Evolutionary conservation across 73 alveolate species (phyloP).

Genomic region (Symbiodinium natans): DNA sequence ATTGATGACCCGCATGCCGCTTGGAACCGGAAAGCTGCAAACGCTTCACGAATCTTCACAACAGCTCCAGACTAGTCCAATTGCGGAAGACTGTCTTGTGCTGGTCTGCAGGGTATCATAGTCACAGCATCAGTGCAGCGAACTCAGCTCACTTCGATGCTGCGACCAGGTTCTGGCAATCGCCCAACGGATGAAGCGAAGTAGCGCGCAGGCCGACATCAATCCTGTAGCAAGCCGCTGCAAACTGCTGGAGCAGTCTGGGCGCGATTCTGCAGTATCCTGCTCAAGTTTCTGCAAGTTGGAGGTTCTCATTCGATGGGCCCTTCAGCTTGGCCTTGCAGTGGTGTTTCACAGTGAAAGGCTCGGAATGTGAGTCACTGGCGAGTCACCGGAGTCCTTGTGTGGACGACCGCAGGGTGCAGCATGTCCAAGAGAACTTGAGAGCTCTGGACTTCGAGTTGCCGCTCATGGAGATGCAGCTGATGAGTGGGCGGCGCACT

Average conservation of each 20-base stretch:
- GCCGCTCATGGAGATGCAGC: conserved; percentile 23
- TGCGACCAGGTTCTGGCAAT: conserved; percentile 23
- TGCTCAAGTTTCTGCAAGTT: not conserved
- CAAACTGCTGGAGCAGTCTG: not conserved
- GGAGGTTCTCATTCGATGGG: conserved; percentile 78
- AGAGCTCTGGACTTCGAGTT: conserved; percentile 52
- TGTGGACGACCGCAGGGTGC: too few relatives aligned
- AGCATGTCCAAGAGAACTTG: conserved; percentile 54
- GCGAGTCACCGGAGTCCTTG: too few relatives aligned
- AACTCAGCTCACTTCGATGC: too few relatives aligned
- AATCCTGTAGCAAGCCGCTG: not conserved
- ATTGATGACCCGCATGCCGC: conserved; percentile 56
- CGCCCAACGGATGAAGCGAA: conserved; percentile 6
- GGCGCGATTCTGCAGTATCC: not conserved
- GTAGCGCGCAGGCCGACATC: conserved; percentile 34
- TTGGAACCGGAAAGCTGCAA: not conserved
- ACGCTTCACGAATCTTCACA: too few relatives aligned
- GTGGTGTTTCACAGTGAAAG: conserved; percentile 58
- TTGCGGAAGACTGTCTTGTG: too few relatives aligned
- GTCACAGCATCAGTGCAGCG: too few relatives aligned
- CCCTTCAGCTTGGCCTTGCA: conserved; percentile 74
- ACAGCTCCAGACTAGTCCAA: too few relatives aligned
- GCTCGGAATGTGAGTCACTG: not conserved
- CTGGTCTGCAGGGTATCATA: too few relatives aligned
- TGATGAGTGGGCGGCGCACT: conserved; percentile 38